Base-by-base conservation (phyloP, 1,284 basidiomycete genomes). In the Caloboletus inedulis region DNA sequence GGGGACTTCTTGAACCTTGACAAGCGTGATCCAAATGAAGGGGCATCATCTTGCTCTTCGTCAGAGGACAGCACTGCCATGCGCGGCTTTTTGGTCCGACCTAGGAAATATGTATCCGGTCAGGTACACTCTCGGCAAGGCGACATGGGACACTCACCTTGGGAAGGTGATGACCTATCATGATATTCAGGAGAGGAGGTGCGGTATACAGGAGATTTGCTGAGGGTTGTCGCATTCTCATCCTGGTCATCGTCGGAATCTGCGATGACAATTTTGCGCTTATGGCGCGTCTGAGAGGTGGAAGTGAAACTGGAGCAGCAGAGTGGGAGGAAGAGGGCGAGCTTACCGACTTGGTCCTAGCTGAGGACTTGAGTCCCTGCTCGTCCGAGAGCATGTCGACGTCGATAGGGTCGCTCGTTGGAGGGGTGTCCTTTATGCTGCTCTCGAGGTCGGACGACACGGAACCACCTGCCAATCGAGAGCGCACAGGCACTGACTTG, bases 391-490 rank as follows among this genome's bases (percentile, higher is more conserved):
- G 56, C 82, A 88, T 82, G 61, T 89, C 87, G 6, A 90, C 76
- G 57, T 91, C 87, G 51, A 89, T 78, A 19, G 78, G 74, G 56
- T 90, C 86, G 58, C 88, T 90, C 2, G 85, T 87, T 0, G 87
- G 87, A 39, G 87, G 87, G 1, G 84, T 87, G 14, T 80, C 78
- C 39, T 72, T 72, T 35, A 59, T 54, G 53, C 75, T 82, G 51
- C 72, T 74, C n/a, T 71, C 74, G 19, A 70, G 70, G 23, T 78
- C 79, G 37, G 82, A 84, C 27, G 76, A 77, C 29, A 66, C 63
- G 4, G 77, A 76, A 60, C 74, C 76, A 16, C 63, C 70, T n/a
- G 73, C 70, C 10, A 60, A 59, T 27, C 71, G 71, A 2, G 72
- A 42, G 9, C 47, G 46, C 43, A 48, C n/a, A 6, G 47, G 49